A percentile compares a stretch with the other conserved stretches of the same genome.
phyloP scores from a whole-genome alignment of 2,329 filamentous ascomycete species.

The Aspergillus sojae region DNA sequence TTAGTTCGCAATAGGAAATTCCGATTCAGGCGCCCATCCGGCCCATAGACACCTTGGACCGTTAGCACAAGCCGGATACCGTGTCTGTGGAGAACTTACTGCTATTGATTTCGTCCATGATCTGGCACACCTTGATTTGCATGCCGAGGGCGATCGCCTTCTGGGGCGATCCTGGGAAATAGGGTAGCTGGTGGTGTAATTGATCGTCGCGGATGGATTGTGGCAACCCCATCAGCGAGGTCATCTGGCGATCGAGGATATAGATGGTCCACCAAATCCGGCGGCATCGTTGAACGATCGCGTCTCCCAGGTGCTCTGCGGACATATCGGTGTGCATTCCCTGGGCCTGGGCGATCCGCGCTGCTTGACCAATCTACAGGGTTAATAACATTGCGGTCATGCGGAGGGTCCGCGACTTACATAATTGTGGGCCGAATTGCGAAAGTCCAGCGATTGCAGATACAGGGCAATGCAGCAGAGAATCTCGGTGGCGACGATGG shows the following conservation, averaged over 20 bases:
- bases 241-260: slow-evolving; percentile 57
- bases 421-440: slow-evolving; percentile 50
- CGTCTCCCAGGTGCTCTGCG: slow-evolving; percentile 43
- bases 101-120: slow-evolving; percentile 48
- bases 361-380: slow-evolving; percentile 53
- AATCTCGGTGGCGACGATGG: slow-evolving; percentile 53
- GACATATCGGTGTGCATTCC: slow-evolving; percentile 59
- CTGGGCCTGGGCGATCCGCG: slow-evolving; percentile 53
- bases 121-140: slow-evolving; percentile 51
- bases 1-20: slow-evolving; percentile 45
- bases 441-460: slow-evolving; percentile 54
- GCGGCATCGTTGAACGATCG: slow-evolving; percentile 50
- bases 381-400: not conserved
- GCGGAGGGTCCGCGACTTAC: slow-evolving; percentile 31
- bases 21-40: slow-evolving; percentile 39
- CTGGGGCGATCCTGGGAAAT: slow-evolving; percentile 44
- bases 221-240: slow-evolving; percentile 56
- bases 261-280: slow-evolving; percentile 60
- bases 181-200: slow-evolving; percentile 51
- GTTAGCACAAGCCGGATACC: not conserved
- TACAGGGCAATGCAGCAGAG: slow-evolving; percentile 57
- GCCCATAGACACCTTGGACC: slow-evolving; percentile 45
- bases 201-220: slow-evolving; percentile 55
- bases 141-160: slow-evolving; percentile 46
- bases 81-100: slow-evolving; percentile 34